Base-by-base conservation (phyloP, 2,329 filamentous ascomycete genomes). In the Aspergillus novofumigatus region DNA sequence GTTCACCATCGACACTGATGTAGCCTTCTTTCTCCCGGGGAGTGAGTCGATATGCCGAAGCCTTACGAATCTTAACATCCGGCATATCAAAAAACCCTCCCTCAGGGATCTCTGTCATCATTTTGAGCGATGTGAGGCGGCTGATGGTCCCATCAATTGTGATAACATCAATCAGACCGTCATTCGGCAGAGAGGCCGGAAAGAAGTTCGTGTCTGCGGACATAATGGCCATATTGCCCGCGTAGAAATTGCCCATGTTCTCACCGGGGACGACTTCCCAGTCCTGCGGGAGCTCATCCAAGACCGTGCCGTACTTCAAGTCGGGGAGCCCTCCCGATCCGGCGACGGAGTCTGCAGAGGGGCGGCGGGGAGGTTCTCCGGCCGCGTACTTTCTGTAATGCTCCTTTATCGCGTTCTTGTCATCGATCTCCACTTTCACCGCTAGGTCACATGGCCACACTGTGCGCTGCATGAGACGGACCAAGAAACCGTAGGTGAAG, bases 171-270 rank as follows among this genome's bases (percentile, higher is more conserved):
- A 96, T 85, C 60, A 88, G 82, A 10, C 93, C 94, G 68, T 99
- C 94, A 48, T 86, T 86, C 14, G 92, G 89, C 8, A 93, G 81
- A 0, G 93, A 84, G 1, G 90, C 88, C 2, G 26, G 91, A 81
- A 80, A 99, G 78, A 97, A 96, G 68, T 92, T 91, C 57, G 87
- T 83, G 62, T 93, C 88, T 11, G 91, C 83, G 0, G 92, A 87
- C 91, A 99, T 93, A 74, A 89, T 95, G 25, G 89, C 86, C 88
- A 97, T 95, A 72, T 97, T 99, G 60, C 94, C 94, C 32, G 88
- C 90, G 75, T 95, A 97, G 72, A 99, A 96, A 68, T 91, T 97
- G 49, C 92, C 92, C 55, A 99, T 79, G 29, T 88, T 90, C 60
- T 94, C 86, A 61, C 89, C 83, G 0, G 89, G 84, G 3, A 89